Conservation (phyloP, 2,329 filamentous ascomycete species). For the Fusarium piperis region DNA sequence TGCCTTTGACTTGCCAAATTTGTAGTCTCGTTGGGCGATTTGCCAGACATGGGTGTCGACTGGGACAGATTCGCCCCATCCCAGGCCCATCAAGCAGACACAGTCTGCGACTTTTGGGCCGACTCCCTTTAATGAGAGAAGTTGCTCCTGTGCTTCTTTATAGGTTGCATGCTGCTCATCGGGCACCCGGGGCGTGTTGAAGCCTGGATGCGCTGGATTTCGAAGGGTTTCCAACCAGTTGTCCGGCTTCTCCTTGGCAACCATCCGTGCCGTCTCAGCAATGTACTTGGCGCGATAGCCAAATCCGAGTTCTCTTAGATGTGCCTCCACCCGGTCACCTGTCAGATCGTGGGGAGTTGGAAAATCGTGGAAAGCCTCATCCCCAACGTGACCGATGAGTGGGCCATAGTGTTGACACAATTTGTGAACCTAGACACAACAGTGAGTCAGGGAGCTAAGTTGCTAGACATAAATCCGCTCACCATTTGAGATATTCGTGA, state of each 20-base stretch:
- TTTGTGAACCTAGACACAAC: constrained; percentile 74
- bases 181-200: constrained; percentile 56
- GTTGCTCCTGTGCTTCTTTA: constrained; percentile 79
- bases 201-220: constrained; percentile 77
- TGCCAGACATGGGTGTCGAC: constrained; percentile 99
- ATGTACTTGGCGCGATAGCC: constrained; percentile 96
- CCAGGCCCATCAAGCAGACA: constrained; percentile 93
- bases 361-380: constrained; percentile 85
- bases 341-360: constrained; percentile 80
- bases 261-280: constrained; percentile 80
- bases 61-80: constrained; percentile 94
- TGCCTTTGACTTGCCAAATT: constrained; percentile 84
- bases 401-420: constrained; percentile 87
- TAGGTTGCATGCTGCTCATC: constrained; percentile 70
- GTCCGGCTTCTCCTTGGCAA: constrained; percentile 72
- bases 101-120: constrained; percentile 98
- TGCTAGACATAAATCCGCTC: constrained; percentile 3
- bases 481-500: constrained; percentile 95
- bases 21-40: constrained; percentile 96
- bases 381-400: constrained; percentile 75
- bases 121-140: constrained; percentile 85
- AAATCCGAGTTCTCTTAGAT: constrained; percentile 86
- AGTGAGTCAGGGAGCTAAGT: not conserved
- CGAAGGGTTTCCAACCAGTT: constrained; percentile 82
- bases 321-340: constrained; percentile 77